Base-by-base conservation (phyloP, 441 rosid genomes). In the Euphorbia neoarborescens region DNA sequence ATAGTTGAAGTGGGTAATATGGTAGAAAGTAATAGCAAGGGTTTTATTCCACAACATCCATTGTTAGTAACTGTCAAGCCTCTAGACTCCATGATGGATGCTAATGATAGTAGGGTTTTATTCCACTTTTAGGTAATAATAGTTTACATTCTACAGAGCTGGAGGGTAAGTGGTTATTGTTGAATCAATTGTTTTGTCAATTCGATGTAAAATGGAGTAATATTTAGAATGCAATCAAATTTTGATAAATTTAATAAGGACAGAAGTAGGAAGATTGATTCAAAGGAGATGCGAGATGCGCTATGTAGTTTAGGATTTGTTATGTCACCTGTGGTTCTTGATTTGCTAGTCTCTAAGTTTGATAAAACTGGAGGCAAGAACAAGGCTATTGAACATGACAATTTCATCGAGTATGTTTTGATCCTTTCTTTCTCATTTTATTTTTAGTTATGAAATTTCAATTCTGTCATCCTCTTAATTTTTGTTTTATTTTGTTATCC, bases 61-160 rank as follows among this genome's bases (percentile, higher is more conserved):
- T 78, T 85, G 63, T 73, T 87, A 75, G 78, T 85, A 28, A 88
- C 84, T 77, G 94, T 94, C 69, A 92, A 86, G 84, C 77, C 81
- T 68, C 61, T 75, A 25, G 94, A 90, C 63, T 68, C 83, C 54
- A 76, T 83, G 44, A 66, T 77, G 62, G 96, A 85, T 69, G 71
- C 82, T 32, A 81, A 80, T 74, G 24, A n/a, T n/a, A n/a, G n/a
- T n/a, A n/a, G n/a, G n/a, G n/a, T n/a, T n/a, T n/a, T n/a, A n/a
- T n/a, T n/a, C n/a, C n/a, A n/a, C n/a, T n/a, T n/a, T n/a, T n/a
- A n/a, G n/a, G n/a, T n/a, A n/a, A n/a, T n/a, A n/a, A n/a, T n/a
- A n/a, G n/a, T 93, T 70, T 91, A 83, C 79, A 89, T 96, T 81
- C 96, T 93, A 34, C 98, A 93, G 84, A 88, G 38, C 75, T 93